These are phyloP conservation scores for Debaryomyces subglobosus DNA, from an alignment of 1,139 yeast species.

Conservation along the genomic window DNA sequence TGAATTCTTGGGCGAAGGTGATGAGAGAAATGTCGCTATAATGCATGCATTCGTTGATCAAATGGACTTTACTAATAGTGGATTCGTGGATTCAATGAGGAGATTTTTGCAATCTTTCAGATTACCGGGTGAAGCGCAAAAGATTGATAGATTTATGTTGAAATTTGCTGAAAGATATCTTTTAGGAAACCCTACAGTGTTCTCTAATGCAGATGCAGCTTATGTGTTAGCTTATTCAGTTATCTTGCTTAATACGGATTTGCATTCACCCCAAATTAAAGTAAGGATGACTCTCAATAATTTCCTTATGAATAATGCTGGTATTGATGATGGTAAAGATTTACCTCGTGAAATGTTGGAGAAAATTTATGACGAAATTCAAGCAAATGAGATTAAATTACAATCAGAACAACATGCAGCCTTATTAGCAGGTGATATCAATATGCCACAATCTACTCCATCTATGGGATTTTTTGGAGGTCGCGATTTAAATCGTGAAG, in stretches of 20 bases:
- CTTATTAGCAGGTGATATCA: conserved; percentile 64
- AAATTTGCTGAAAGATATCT: conserved; percentile 94
- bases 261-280: conserved; percentile 85
- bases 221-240: conserved; percentile 92
- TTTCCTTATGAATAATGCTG: conserved; percentile 81
- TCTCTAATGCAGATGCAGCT: conserved; percentile 93
- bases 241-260: conserved; percentile 90
- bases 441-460: conserved; percentile 36
- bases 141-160: conserved; percentile 93
- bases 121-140: conserved; percentile 97
- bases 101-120: conserved; percentile 83
- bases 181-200: conserved; percentile 81
- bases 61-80: conserved; percentile 71
- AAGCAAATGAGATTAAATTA: conserved; percentile 80
- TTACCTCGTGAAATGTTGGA: conserved; percentile 74
- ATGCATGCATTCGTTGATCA: conserved; percentile 95
- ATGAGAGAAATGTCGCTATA: conserved; percentile 70
- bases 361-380: conserved; percentile 75
- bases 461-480: conserved; percentile 72
- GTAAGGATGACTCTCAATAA: conserved; percentile 86
- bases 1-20: conserved; percentile 90
- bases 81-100: conserved; percentile 87
- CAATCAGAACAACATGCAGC: conserved; percentile 96
- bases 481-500: conserved; percentile 77
- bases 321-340: conserved; percentile 92